Percentiles rank a stretch among this genome's conserved stretches.
Evolutionary conservation across 495 filamentous ascomycete species (phyloP).

Genomic region (Daldinia loculata): DNA sequence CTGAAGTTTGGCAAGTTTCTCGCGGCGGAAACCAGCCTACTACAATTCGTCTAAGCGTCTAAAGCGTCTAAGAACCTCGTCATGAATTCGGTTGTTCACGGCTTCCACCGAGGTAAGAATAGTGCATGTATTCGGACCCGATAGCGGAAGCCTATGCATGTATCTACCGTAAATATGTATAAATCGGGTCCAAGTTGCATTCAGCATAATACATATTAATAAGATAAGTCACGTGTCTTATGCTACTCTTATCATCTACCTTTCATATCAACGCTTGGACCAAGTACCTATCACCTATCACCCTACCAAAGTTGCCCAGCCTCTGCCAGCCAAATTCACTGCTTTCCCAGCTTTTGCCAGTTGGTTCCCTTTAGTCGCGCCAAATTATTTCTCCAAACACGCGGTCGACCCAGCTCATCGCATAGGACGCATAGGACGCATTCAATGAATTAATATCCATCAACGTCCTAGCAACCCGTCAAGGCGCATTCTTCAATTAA

Average conservation of each 20-base stretch:
- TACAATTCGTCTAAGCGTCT: constrained; percentile 4
- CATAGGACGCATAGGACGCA: constrained; percentile 13
- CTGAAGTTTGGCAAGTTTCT: constrained; percentile 16
- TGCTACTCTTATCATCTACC: no score
- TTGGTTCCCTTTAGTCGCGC: constrained; percentile 41
- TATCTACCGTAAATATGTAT: background rate
- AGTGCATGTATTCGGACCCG: constrained; percentile 13
- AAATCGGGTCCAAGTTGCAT: background rate
- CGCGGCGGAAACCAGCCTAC: background rate
- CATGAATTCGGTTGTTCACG: constrained; percentile 41
- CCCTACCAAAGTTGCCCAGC: background rate
- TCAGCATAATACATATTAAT: background rate
- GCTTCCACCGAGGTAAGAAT: constrained; percentile 39
- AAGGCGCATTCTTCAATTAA: constrained; percentile 32
- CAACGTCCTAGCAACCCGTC: constrained; percentile 28
- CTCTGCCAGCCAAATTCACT: constrained; percentile 4
- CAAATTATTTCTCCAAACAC: constrained; percentile 52
- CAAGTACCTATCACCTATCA: background rate
- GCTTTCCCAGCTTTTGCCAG: constrained; percentile 10
- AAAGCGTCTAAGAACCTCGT: constrained; percentile 6
- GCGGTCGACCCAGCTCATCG: constrained; percentile 39
- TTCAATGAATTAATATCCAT: constrained; percentile 29
- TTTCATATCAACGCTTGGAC: no score
- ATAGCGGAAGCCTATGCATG: constrained; percentile 5
- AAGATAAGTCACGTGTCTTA: background rate